phyloP scores from a whole-genome alignment of 2,329 filamentous ascomycete genomes.

The Aspergillus aculeatinus region DNA sequence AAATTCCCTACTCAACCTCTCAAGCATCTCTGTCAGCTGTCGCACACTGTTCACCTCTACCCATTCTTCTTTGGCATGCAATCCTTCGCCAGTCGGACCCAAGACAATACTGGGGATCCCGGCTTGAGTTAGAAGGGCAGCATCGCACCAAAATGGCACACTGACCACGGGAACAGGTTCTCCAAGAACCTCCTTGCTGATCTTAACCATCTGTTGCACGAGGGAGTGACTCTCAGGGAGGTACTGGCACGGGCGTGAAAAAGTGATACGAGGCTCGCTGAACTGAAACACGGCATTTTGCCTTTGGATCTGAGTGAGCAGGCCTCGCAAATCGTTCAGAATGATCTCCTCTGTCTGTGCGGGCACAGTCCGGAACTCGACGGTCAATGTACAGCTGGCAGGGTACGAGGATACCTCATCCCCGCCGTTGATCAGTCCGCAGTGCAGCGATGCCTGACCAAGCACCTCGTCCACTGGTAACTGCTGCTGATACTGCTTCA shows the following conservation, averaged over 20 bases:
- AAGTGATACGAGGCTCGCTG: conserved; percentile 39
- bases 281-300: conserved; percentile 43
- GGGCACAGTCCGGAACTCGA: conserved; percentile 52
- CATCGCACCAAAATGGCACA: conserved; percentile 52
- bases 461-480: conserved; percentile 37
- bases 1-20: conserved; percentile 20
- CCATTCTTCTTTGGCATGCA: conserved; percentile 54
- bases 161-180: conserved; percentile 27
- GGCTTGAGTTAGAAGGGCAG: conserved; percentile 47
- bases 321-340: conserved; percentile 35
- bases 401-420: conserved; percentile 56
- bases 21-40: conserved; percentile 30
- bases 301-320: conserved; percentile 37
- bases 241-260: conserved; percentile 47
- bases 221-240: conserved; percentile 45
- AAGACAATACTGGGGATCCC: conserved; percentile 51
- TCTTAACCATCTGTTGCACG: conserved; percentile 31
- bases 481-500: conserved; percentile 44
- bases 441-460: conserved; percentile 48
- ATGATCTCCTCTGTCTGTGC: conserved; percentile 44
- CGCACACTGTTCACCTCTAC: conserved; percentile 47
- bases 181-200: conserved; percentile 30
- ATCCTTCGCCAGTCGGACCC: conserved; percentile 50
- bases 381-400: conserved; percentile 47
- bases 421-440: conserved; percentile 51